Evolutionary conservation across 371 early-diverging fungal species (phyloP), one percentile per base, ranked within the genome.

Genomic region (Haplosporangium sp.): DNA sequence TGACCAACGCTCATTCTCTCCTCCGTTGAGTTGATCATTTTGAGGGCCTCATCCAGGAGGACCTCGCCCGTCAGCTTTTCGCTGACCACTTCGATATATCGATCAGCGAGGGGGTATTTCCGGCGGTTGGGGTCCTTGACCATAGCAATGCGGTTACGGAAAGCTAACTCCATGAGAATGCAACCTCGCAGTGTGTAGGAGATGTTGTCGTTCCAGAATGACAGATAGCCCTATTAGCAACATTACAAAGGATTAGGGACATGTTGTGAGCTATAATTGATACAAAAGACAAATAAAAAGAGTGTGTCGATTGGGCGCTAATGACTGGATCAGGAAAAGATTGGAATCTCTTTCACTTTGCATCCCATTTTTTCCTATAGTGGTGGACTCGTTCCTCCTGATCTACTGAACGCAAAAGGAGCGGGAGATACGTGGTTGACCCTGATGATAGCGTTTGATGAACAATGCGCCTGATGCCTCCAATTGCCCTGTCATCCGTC

Each of bases 161-260:
- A 88, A 8, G 97, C 96, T 42, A 98, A 88, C 81, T 98, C 98
- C 87, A 96, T 94, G 46, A 98, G 85, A 74, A 98, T 98, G 81
- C 94, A 93, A 10, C 98, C 98, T 77, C 98, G 91, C 36, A 98
- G 81, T 11, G 95, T 96, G 83, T 98, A 98, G 47, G 96, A 95
- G 61, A 98, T 95, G 82, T 95, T 96, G 82, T 98, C 98, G 85
- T 98, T 98, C 98, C 98, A 98, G 82, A 98, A 98, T 42, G 96
- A 96, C 51, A 97, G 90, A 70, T 96, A 95, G 10, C 98, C 95
- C 94, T 95, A 76, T 6, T 38, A 14, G 14, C 16, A 13, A 14
- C 20, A 55, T 20, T 13, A 13, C 36, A 53, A 36, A 43, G 16
- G 38, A 23, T 11, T n/a, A n/a, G 23, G 41, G 29, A 29, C 4